Percentiles rank a stretch among this genome's conserved stretches.
These are phyloP conservation scores for Neopestalotiopsis clavispora DNA, from an alignment of 2,329 filamentous ascomycete genomes.

Conservation along the genomic window DNA sequence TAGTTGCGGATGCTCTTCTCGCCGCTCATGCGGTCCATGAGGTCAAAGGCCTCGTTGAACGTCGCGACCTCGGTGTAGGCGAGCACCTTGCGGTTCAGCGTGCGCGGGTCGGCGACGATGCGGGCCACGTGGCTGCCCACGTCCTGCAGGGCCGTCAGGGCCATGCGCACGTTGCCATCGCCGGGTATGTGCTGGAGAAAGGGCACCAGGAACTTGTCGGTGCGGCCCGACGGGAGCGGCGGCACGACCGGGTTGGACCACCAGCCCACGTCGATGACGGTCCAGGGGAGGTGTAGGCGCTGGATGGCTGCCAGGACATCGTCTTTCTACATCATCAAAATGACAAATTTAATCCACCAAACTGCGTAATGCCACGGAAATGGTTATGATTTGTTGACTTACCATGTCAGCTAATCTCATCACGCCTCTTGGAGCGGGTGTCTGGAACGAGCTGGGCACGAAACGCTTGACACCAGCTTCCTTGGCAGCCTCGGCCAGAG, in stretches of 20 bases:
- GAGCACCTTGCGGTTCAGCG: constrained; percentile 54
- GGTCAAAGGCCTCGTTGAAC: constrained; percentile 47
- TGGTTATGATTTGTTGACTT: not conserved
- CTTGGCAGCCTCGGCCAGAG: constrained; percentile 52
- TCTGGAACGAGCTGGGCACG: constrained; percentile 55
- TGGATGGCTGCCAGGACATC: constrained; percentile 26
- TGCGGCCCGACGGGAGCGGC: constrained; percentile 4
- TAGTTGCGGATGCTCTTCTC: constrained; percentile 38
- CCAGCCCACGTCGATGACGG: constrained; percentile 29
- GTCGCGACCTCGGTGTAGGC: constrained; percentile 48
- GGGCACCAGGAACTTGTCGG: not conserved
- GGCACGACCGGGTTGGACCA: constrained; percentile 23
- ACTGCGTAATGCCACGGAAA: no score
- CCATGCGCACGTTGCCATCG: constrained; percentile 46
- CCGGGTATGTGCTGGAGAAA: constrained; percentile 37
- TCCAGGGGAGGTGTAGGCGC: constrained; percentile 26
- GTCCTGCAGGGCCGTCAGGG: constrained; percentile 51
- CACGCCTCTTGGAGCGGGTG: constrained; percentile 46
- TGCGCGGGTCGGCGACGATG: constrained; percentile 53
- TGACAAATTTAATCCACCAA: no score
- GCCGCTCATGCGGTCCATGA: constrained; percentile 49
- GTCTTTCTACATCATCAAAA: constrained; percentile 26
- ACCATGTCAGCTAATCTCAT: constrained; percentile 27
- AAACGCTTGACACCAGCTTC: constrained; percentile 55
- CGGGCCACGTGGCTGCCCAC: constrained; percentile 52